phyloP scores from a whole-genome alignment of 2,329 filamentous ascomycete species.

The Fusarium cyanostomum region DNA sequence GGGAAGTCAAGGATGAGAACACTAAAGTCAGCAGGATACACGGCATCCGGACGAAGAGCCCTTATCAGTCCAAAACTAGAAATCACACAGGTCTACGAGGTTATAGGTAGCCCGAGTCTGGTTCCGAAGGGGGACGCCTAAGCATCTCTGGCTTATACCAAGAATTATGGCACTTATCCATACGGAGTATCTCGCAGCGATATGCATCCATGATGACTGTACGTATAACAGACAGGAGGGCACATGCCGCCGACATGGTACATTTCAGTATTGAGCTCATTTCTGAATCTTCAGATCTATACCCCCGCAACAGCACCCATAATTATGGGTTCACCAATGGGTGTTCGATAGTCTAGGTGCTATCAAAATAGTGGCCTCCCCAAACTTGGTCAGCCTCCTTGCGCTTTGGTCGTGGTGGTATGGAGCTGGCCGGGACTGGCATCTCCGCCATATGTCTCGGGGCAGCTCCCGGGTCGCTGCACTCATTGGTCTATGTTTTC shows the following conservation, averaged over 20 bases:
- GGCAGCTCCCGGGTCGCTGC: background rate
- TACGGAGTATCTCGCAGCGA: background rate
- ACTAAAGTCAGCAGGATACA: background rate
- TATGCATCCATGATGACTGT: background rate
- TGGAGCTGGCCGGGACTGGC: background rate
- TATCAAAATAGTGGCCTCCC: background rate
- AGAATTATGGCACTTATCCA: background rate
- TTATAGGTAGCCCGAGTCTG: background rate
- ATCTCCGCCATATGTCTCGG: background rate
- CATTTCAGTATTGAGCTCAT: background rate
- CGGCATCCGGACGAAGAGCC: background rate
- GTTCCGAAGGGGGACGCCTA: background rate
- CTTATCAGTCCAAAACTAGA: background rate
- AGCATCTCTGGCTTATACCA: background rate
- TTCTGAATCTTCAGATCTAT: background rate
- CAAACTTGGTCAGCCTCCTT: background rate
- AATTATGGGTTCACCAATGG: background rate
- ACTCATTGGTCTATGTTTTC: background rate
- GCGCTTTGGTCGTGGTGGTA: background rate
- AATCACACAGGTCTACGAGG: background rate
- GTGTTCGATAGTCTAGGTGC: background rate
- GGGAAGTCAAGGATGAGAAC: background rate
- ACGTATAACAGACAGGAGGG: background rate
- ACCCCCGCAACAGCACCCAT: background rate
- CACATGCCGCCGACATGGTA: background rate